Evolutionary conservation across 495 filamentous ascomycete genomes (phyloP).

Genomic region (Tuber aestivum): DNA sequence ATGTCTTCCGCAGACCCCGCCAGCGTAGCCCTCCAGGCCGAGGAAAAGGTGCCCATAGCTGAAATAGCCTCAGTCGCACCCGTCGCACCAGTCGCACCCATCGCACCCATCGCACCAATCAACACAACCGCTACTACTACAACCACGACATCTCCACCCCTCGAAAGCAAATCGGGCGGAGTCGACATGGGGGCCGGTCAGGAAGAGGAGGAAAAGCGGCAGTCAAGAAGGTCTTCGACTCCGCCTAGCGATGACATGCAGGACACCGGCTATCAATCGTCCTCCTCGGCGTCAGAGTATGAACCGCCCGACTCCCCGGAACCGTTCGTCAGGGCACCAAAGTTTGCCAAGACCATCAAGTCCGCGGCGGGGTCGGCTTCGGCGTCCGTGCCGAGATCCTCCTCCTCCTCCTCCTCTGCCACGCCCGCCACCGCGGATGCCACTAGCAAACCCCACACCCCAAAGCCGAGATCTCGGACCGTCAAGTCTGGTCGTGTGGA

Average conservation of each 20-base stretch:
- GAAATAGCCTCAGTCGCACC: neutral
- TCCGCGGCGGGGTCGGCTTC: neutral
- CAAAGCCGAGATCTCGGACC: conserved; percentile 18
- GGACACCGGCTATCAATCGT: conserved; percentile 37
- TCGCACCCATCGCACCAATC: conserved; percentile 1
- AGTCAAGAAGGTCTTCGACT: neutral
- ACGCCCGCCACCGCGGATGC: neutral
- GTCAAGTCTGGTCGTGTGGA: conserved; percentile 37
- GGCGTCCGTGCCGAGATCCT: conserved; percentile 2
- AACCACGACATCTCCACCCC: neutral
- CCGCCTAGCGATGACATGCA: neutral
- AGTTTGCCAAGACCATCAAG: conserved; percentile 3
- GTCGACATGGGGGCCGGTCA: neutral
- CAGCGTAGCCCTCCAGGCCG: neutral
- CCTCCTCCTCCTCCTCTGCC: conserved; percentile 17
- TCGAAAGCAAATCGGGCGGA: neutral
- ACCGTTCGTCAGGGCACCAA: neutral
- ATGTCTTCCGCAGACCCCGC: neutral
- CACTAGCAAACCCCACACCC: conserved; percentile 9
- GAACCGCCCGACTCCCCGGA: conserved; percentile 22
- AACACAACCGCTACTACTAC: neutral
- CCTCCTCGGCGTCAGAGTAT: conserved; percentile 32
- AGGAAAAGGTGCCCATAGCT: neutral
- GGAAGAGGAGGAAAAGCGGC: neutral
- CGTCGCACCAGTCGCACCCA: neutral